A percentile compares a stretch with the other conserved stretches of the same genome.
Evolutionary conservation across 148 eudicot genomes (phyloP).

Genomic region (Rhododendron vialii): DNA sequence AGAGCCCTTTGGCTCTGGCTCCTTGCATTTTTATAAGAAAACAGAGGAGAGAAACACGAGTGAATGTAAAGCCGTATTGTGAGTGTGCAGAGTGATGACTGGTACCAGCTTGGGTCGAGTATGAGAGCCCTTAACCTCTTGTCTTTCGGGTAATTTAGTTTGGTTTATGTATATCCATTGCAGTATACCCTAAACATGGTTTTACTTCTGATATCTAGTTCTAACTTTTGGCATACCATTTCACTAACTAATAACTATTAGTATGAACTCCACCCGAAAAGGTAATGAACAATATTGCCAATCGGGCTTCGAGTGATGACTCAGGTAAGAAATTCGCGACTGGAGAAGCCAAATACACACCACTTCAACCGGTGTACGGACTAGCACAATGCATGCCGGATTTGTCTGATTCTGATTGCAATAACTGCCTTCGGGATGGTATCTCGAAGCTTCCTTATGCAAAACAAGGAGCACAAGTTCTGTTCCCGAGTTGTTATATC

Average conservation of each 20-base stretch:
- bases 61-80: no score
- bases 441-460: neutral
- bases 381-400: slow-evolving; percentile 40
- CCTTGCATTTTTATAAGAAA: no score
- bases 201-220: neutral
- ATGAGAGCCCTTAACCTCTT: no score
- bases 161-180: no score
- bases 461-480: neutral
- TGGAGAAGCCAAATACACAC: slow-evolving; percentile 6
- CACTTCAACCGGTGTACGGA: slow-evolving; percentile 11
- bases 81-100: no score
- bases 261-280: neutral
- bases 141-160: no score
- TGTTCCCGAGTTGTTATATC: neutral
- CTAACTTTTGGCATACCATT: neutral
- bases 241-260: neutral
- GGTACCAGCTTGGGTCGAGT: no score
- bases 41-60: no score
- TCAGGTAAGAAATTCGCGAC: slow-evolving; percentile 17
- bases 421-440: slow-evolving; percentile 10
- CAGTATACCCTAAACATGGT: neutral
- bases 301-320: neutral
- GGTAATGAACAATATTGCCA: neutral
- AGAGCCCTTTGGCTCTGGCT: no score
- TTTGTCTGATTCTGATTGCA: slow-evolving; percentile 17